Percentiles rank a stretch among this genome's conserved stretches.
Evolutionary conservation across 1,139 yeast species (phyloP).

Genomic region (Yamadazyma dushanensis): DNA sequence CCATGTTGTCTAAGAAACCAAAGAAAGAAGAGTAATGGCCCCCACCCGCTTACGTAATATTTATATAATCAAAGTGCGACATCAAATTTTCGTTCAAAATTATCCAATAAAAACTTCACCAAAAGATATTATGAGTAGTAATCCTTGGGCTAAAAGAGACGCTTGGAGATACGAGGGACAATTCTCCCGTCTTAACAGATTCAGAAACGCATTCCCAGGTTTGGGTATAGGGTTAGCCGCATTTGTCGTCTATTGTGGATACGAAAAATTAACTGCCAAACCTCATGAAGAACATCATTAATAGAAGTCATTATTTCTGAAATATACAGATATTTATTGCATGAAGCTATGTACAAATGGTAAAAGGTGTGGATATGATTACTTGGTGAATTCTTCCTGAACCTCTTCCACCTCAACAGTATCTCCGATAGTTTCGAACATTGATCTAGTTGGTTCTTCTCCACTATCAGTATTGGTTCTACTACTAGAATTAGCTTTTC

Average conservation of each 20-base stretch:
- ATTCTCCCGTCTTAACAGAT: conserved; percentile 70
- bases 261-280: conserved; percentile 52
- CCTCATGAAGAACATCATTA: conserved; percentile 34
- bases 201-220: conserved; percentile 79
- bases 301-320: conserved; percentile 2
- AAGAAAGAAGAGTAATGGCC: not conserved
- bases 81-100: not conserved
- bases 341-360: conserved; percentile 6
- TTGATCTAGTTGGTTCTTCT: conserved; percentile 23
- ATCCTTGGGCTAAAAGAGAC: conserved; percentile 68
- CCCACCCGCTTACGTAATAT: not conserved
- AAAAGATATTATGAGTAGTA: conserved; percentile 23
- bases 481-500: conserved; percentile 43
- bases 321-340: conserved; percentile 6
- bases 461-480: conserved; percentile 25
- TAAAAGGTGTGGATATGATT: not conserved
- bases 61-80: conserved; percentile 3
- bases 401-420: conserved; percentile 7
- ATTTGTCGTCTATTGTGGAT: conserved; percentile 63
- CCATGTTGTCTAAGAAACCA: conserved; percentile 7
- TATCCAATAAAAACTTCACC: conserved; percentile 13
- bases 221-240: conserved; percentile 80
- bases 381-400: conserved; percentile 4
- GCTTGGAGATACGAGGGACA: conserved; percentile 92
- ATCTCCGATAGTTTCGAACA: conserved; percentile 28